Base-by-base conservation (phyloP, 768 basidiomycete genomes). In the Lactifluus volemus region DNA sequence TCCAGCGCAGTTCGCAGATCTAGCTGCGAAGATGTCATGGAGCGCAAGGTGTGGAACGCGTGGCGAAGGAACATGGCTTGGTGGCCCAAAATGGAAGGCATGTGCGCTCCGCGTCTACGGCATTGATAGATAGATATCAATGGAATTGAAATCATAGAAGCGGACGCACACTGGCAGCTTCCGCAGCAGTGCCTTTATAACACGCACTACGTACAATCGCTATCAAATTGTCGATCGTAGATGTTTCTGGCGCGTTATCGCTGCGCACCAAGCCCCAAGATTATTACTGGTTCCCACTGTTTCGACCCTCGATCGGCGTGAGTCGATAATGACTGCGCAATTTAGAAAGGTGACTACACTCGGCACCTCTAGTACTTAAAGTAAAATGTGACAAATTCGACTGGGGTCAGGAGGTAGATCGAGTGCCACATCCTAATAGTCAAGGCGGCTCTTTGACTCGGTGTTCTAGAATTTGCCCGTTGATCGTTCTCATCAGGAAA, bases 71-170 rank as follows among this genome's bases (percentile, higher is more conserved):
- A 53, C 32, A 5, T 36, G 17, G 48, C 9, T 14, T 60, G 30
- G 7, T 42, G 25, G 21, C 34, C 49, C 21, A 47, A 61, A 3
- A 57, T 61, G 49, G 60, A 61, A 61, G 30, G 55, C 3, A 39
- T 51, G 54, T 47, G 49, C 49, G 36, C 29, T 34, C 49, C 30
- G 50, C 36, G 12, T 39, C 47, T 44, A 11, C 47, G 4, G 41
- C 17, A 41, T 42, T 54, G 38, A 25, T 25, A 1, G 25, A 25
- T 25, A 34, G 10, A 48, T 8, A 30, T 48, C n/a, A 30, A 53
- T 17, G 36, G 14, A 11, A 10, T 42, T 1, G 21, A 17, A n/a
- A 8, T 19, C 8, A 42, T 39, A 17, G 39, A 29, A 49, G 49
- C 12, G 30, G 39, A 41, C 21, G 53, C 59, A 34, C 12, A n/a